phyloP scores from a whole-genome alignment of 345 rosid species.

The Populus ilicifolia region DNA sequence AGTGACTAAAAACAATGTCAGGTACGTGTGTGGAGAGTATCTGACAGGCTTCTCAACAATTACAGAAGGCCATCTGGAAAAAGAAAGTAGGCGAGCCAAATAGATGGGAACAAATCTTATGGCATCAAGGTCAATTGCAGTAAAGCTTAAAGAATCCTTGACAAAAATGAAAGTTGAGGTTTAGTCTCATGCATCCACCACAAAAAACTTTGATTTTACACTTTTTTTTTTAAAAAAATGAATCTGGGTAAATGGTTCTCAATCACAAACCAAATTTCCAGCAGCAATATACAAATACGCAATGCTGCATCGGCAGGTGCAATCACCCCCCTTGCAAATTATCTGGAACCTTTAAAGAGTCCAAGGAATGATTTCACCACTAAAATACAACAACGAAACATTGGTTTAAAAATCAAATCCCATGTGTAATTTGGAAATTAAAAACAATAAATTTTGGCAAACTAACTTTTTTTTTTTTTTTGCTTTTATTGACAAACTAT shows the following conservation, averaged over 20 bases:
- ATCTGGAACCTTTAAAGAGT: neutral
- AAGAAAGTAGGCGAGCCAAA: neutral
- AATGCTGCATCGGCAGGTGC: neutral
- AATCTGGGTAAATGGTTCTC: neutral
- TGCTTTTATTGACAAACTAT: too few species aligned
- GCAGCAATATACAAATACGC: neutral
- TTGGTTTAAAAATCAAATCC: neutral
- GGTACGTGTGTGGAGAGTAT: neutral
- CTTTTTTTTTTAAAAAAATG: neutral
- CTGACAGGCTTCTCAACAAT: neutral
- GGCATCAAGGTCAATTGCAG: neutral
- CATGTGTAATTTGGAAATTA: neutral
- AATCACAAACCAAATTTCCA: neutral
- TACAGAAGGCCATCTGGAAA: neutral
- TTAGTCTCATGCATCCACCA: neutral
- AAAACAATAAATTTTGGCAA: neutral
- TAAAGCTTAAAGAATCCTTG: neutral
- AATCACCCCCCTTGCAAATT: neutral
- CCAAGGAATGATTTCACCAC: neutral
- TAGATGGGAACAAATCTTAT: neutral
- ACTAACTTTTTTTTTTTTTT: neutral
- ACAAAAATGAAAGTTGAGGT: neutral
- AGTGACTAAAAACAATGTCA: neutral
- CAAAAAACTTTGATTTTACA: neutral
- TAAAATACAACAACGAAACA: neutral